phyloP scores from a whole-genome alignment of 129 eudicot species.

The Apium graveolens region DNA sequence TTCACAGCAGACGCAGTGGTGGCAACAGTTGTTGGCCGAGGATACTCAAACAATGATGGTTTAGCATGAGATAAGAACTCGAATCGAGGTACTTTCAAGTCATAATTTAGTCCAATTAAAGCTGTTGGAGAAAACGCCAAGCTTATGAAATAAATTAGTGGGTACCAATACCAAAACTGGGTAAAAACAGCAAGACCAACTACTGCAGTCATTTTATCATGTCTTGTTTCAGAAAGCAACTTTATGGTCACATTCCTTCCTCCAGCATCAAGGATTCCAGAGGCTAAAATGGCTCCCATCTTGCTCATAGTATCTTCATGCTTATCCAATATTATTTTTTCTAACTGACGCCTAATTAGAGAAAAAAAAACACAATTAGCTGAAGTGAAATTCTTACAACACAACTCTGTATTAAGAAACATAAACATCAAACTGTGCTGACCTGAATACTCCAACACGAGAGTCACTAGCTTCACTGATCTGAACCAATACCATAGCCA shows the following conservation, averaged over 20 bases:
- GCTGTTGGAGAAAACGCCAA: constrained; percentile 97
- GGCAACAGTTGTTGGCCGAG: constrained; percentile 82
- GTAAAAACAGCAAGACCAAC: constrained; percentile 95
- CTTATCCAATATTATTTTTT: constrained; percentile 87
- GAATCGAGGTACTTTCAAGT: constrained; percentile 81
- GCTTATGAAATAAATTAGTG: constrained; percentile 77
- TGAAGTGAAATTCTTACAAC: not conserved
- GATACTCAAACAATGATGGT: constrained; percentile 93
- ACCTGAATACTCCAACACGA: constrained; percentile 98
- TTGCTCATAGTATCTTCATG: constrained; percentile 99
- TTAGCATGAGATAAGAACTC: constrained; percentile 88
- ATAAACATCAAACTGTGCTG: not conserved
- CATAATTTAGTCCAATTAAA: constrained; percentile 78
- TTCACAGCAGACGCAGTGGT: constrained; percentile 79
- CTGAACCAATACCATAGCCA: constrained; percentile 99
- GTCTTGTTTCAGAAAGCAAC: constrained; percentile 81
- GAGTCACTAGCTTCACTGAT: constrained; percentile 93
- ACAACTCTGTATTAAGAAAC: not conserved
- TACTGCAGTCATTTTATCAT: constrained; percentile 84
- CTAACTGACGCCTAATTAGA: constrained; percentile 66
- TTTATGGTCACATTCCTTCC: constrained; percentile 94
- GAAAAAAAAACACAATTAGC: not conserved
- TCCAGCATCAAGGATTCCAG: constrained; percentile 96
- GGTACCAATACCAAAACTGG: constrained; percentile 99
- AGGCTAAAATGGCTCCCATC: constrained; percentile 98